Percentiles rank a stretch among this genome's conserved stretches.
phyloP scores from a whole-genome alignment of 2,329 filamentous ascomycete species.

The Cytospora schulzeri region DNA sequence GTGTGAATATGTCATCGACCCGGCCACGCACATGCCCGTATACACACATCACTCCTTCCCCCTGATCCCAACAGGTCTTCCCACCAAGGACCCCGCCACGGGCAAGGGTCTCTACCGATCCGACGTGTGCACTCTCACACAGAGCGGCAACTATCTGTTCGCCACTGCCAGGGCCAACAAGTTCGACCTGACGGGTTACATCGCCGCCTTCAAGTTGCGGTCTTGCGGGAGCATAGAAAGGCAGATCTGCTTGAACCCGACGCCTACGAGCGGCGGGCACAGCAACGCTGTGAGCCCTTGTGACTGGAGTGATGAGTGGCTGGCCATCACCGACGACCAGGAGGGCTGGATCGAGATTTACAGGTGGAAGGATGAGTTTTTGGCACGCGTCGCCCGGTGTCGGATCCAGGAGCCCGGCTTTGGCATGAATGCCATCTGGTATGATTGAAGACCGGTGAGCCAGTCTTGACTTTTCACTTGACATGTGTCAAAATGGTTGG shows the following conservation, averaged over 20 bases:
- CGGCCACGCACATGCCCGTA: conserved; percentile 70
- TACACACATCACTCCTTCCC: conserved; percentile 79
- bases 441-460: conserved; percentile 59
- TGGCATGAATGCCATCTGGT: conserved; percentile 97
- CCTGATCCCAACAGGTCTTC: conserved; percentile 74
- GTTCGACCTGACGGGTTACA: conserved; percentile 76
- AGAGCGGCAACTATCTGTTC: conserved; percentile 75
- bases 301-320: conserved; percentile 83
- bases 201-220: conserved; percentile 75
- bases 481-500: background rate
- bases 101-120: conserved; percentile 71
- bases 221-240: conserved; percentile 71
- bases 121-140: conserved; percentile 77
- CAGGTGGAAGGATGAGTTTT: conserved; percentile 79
- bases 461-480: background rate
- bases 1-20: conserved; percentile 80
- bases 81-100: conserved; percentile 43
- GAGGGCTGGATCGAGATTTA: conserved; percentile 88
- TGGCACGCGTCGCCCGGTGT: conserved; percentile 74
- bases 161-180: conserved; percentile 81
- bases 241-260: conserved; percentile 81
- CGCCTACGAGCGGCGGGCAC: conserved; percentile 83
- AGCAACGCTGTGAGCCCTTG: conserved; percentile 86
- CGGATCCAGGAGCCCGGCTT: conserved; percentile 86
- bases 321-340: conserved; percentile 89